These are phyloP conservation scores for Exsudoporus floridanus DNA, from an alignment of 1,284 basidiomycete species.

Conservation along the genomic window DNA sequence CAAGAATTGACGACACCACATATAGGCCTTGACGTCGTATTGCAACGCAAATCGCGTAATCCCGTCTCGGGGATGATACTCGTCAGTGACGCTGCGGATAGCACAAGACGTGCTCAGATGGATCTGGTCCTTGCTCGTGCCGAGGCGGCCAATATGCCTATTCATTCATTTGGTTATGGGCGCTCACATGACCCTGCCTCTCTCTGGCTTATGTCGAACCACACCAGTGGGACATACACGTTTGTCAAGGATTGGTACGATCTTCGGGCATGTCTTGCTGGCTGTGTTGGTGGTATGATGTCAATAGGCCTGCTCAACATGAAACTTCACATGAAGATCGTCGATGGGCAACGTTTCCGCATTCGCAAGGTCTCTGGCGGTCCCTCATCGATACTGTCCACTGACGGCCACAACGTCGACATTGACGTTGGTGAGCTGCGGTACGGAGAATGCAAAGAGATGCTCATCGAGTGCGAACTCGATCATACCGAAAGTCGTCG, in stretches of 20 bases:
- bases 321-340: conserved; percentile 89
- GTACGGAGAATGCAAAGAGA: conserved; percentile 90
- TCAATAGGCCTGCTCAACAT: conserved; percentile 85
- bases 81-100: conserved; percentile 88
- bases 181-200: conserved; percentile 95
- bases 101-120: conserved; percentile 95
- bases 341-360: conserved; percentile 80
- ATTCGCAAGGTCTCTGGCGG: conserved; percentile 90
- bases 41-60: conserved; percentile 91
- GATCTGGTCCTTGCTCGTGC: conserved; percentile 94
- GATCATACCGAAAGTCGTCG: conserved; percentile 66
- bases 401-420: conserved; percentile 90
- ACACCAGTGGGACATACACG: conserved; percentile 95
- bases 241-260: conserved; percentile 97
- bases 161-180: conserved; percentile 96
- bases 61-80: conserved; percentile 88
- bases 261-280: conserved; percentile 84
- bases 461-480: conserved; percentile 91
- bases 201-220: conserved; percentile 98
- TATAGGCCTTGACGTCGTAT: conserved; percentile 86
- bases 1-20: conserved; percentile 1
- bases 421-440: conserved; percentile 91
- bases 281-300: conserved; percentile 93
- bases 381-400: conserved; percentile 77
- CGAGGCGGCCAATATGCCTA: conserved; percentile 93